Conservation (phyloP, 139 green algal species). For the Coelastrella sp. region DNA sequence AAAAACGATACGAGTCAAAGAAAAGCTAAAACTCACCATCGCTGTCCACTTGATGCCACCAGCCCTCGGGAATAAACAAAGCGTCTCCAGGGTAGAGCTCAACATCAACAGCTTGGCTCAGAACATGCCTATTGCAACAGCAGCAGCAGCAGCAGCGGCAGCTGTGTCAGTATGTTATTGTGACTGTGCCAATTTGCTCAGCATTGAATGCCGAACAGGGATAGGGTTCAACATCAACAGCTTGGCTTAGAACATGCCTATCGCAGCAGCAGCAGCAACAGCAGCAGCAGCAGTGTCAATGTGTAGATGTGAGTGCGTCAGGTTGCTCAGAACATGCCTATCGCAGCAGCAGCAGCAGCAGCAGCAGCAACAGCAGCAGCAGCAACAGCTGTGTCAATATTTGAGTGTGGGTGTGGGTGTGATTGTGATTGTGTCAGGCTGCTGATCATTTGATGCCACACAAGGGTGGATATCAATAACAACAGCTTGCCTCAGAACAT, state of each 20-base stretch:
- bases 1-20: too few species aligned
- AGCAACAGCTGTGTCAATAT: background rate
- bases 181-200: too few species aligned
- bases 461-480: too few species aligned
- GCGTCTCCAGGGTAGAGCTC: constrained; percentile 74
- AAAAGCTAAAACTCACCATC: background rate
- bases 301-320: background rate
- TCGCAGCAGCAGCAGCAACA: background rate
- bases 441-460: background rate
- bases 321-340: too few species aligned
- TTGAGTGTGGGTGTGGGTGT: too few species aligned
- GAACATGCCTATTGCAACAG: constrained; percentile 8
- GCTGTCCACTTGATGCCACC: constrained; percentile 84
- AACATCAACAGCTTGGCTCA: background rate
- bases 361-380: background rate
- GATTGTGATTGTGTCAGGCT: too few species aligned
- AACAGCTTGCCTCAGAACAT: too few species aligned
- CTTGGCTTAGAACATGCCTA: constrained; percentile 8
- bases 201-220: background rate
- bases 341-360: background rate
- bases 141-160: background rate
- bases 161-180: background rate
- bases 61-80: constrained; percentile 86
- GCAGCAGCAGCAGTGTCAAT: background rate
- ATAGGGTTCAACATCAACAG: constrained; percentile 18